Evolutionary conservation across 75 land plant species (phyloP), one percentile per base, ranked within the genome.

Genomic region (Cunninghamia lanceolata): DNA sequence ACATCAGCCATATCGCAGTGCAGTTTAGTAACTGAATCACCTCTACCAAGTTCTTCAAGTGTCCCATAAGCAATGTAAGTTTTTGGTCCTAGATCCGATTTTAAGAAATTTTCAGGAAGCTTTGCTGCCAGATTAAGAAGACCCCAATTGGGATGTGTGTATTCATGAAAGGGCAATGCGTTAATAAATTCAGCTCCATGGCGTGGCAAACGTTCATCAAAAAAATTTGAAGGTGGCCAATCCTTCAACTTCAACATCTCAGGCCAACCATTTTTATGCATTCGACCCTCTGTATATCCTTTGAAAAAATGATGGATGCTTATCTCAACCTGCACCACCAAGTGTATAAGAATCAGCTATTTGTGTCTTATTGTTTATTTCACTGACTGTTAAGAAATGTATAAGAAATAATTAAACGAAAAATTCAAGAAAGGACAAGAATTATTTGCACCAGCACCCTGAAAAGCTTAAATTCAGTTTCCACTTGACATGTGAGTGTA

Each of bases 1-100:
- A 91, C 91, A 89, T 97, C 97, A 78, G 96, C 90, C 94, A 95
- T 92, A 86, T 96, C 96, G 86, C 96, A 96, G 76, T 96, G 97
- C 86, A 96, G 88, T 85, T 94, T 94, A 32, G 97, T 95, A 3
- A 95, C 92, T 32, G 97, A 96, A 88, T 95, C 93, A 76, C 97
- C 95, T 70, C 70, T 75, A 40, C 90, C 94, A 79, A 91, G 93
- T 84, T 94, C 96, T 85, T 97, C 91, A 38, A 83, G 32, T 38
- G 85, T 87, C 8, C 99, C 99, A 89, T 97, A 96, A 45, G 96
- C 93, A 80, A 97, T 93, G 79, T 88, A 91, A 76, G 97, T 84
- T 71, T 94, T 96, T 4, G 95, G 98, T 40, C 93, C 99, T n/a
- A 92, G 89, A 88, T 97, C 98, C 86, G 93, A 89, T 71, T 93